Conservation (phyloP, 2,329 filamentous ascomycete species). For the Fusarium praegraminearum region DNA sequence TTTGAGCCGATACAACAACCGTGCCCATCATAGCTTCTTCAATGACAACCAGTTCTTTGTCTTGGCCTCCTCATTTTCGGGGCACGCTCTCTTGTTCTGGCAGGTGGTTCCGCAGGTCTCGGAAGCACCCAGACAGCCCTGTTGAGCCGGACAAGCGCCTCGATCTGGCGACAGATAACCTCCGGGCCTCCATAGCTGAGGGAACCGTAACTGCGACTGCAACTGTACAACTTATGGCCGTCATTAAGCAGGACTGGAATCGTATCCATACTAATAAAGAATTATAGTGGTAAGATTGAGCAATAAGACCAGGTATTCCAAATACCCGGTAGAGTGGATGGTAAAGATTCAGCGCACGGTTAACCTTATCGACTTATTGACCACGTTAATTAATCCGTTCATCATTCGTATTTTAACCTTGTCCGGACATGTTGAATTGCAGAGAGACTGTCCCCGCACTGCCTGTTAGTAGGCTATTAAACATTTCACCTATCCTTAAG, state of each 20-base stretch:
- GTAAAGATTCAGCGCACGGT: neutral
- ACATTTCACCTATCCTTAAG: neutral
- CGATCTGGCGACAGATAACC: conserved; percentile 10
- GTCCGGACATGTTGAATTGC: neutral
- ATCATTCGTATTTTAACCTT: neutral
- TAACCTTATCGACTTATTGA: neutral
- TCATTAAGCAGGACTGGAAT: neutral
- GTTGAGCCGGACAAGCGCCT: conserved; percentile 11
- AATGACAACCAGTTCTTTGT: neutral
- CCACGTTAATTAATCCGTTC: neutral
- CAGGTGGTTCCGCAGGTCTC: conserved; percentile 22
- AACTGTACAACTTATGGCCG: neutral
- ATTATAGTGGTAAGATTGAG: neutral
- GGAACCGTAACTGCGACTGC: neutral
- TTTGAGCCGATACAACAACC: neutral
- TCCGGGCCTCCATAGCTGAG: conserved; percentile 3
- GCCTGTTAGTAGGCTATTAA: neutral
- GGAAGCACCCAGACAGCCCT: conserved; percentile 5
- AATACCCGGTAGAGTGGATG: neutral
- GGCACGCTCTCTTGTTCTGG: conserved; percentile 19
- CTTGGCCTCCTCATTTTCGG: conserved; percentile 13
- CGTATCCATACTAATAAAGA: neutral
- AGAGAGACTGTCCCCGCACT: neutral
- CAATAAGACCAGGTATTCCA: neutral
- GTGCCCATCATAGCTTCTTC: conserved; percentile 11